phyloP scores from a whole-genome alignment of 129 eudicot genomes.

The Escallonia herrerae region DNA sequence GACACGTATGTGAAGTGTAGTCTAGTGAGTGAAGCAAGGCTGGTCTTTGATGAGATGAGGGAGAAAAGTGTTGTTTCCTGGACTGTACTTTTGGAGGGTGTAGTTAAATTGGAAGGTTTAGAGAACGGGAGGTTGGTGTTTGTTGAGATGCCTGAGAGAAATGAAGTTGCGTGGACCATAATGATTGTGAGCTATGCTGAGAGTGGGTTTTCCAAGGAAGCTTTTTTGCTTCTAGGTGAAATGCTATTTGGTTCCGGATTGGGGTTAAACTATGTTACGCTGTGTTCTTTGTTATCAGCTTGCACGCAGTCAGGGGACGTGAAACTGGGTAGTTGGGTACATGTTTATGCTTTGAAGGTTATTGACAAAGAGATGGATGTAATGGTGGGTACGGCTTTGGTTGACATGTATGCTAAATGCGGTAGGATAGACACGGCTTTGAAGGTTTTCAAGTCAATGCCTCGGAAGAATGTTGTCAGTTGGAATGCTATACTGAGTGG shows the following conservation, averaged over 20 bases:
- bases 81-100: constrained; percentile 38
- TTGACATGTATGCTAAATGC: constrained; percentile 42
- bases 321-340: constrained; percentile 28
- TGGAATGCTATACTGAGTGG: constrained; percentile 43
- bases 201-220: constrained; percentile 22
- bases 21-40: constrained; percentile 18
- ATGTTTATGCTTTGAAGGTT: constrained; percentile 24
- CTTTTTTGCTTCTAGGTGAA: constrained; percentile 20
- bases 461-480: constrained; percentile 17
- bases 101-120: constrained; percentile 32
- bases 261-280: constrained; percentile 13
- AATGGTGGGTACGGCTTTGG: constrained; percentile 23
- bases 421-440: constrained; percentile 25
- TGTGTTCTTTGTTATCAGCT: constrained; percentile 28
- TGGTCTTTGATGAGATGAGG: constrained; percentile 25
- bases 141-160: constrained; percentile 37
- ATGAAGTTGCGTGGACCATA: constrained; percentile 36
- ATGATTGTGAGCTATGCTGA: constrained; percentile 28
- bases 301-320: constrained; percentile 31
- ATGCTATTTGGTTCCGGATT: constrained; percentile 21
- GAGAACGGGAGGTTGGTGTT: constrained; percentile 24
- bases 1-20: constrained; percentile 39
- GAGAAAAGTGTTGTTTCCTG: constrained; percentile 32
- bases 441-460: constrained; percentile 15
- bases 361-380: constrained; percentile 9